Evolutionary conservation across 2,329 filamentous ascomycete species (phyloP), one percentile per base, ranked within the genome.

Genomic region (Fusarium redolens): DNA sequence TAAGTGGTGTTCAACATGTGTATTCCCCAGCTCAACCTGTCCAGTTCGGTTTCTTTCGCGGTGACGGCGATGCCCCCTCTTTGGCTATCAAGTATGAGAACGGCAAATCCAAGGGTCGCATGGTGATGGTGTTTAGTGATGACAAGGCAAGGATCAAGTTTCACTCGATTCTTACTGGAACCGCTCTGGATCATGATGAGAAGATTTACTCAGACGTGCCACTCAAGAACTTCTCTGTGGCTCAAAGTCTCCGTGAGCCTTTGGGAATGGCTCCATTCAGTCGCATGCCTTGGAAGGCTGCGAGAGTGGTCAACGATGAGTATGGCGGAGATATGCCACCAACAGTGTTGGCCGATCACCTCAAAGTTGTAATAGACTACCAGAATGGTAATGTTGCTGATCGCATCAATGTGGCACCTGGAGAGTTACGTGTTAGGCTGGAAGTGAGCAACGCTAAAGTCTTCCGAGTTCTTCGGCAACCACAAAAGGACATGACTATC

Each of bases 371-470:
- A 59, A 86, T 93, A 37, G 91, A 94, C 64, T 93, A 92, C 72
- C 89, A 92, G 68, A 90, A 92, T 73, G 93, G 94, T 54, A 93
- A 91, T 45, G 85, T 97, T 20, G 94, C 93, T 4, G 95, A 98
- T 82, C 90, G 95, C 41, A 86, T 97, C 78, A 97, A 97, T 75
- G 86, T 97, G 76, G 91, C 87, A 4, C 91, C 92, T 15, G 92
- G 92, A n/a, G 92, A 94, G 81, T 80, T 94, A 74, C 89, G 90
- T 75, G 80, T 95, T 54, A 86, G 89, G 35, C 84, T 94, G 38
- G 90, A 92, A 72, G 88, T 92, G 37, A 85, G 86, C 61, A 87
- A 90, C 59, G 86, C 86, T 28, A 90, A 89, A 55, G 84, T 90
- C 18, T 82, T 96, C 52, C 89, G 90, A 69, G 82, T 96, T 41